Percentiles rank a stretch among this genome's conserved stretches.
Evolutionary conservation across 2,329 filamentous ascomycete species (phyloP).

Genomic region (Botrytis aclada): DNA sequence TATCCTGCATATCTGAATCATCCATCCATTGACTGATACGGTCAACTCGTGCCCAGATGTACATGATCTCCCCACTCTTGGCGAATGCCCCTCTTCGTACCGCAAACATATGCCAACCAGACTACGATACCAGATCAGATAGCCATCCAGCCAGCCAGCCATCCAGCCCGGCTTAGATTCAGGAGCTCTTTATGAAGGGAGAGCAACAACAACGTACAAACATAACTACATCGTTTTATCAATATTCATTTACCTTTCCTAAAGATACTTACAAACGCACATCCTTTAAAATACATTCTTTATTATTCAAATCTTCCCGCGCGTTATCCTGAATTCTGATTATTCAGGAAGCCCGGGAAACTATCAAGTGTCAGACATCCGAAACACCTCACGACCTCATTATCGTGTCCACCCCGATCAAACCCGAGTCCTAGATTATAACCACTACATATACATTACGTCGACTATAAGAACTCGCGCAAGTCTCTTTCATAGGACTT

Average conservation of each 20-base stretch:
- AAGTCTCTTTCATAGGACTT: background rate
- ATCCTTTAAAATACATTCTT: background rate
- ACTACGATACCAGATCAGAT: background rate
- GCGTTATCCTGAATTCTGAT: conserved; percentile 30
- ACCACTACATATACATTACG: background rate
- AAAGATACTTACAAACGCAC: background rate
- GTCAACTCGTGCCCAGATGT: background rate
- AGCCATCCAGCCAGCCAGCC: background rate
- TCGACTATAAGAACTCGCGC: background rate
- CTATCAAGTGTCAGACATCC: conserved; percentile 11
- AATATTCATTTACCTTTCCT: background rate
- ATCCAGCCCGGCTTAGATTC: conserved; percentile 10
- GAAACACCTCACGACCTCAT: conserved; percentile 19
- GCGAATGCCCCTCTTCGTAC: conserved; percentile 14
- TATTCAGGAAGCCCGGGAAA: conserved; percentile 31
- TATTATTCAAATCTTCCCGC: conserved; percentile 21
- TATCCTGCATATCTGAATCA: conserved; percentile 1
- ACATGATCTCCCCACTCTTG: conserved; percentile 17
- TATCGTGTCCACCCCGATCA: conserved; percentile 6
- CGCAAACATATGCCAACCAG: conserved; percentile 12
- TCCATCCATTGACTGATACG: background rate
- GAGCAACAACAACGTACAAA: conserved; percentile 17
- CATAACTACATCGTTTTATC: conserved; percentile 12
- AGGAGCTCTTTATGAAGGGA: conserved; percentile 17
- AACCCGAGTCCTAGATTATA: conserved; percentile 19